Percentiles rank a stretch among this genome's conserved stretches.
These are phyloP conservation scores for Penicillium bovifimosum DNA, from an alignment of 495 filamentous ascomycete genomes.

Conservation along the genomic window DNA sequence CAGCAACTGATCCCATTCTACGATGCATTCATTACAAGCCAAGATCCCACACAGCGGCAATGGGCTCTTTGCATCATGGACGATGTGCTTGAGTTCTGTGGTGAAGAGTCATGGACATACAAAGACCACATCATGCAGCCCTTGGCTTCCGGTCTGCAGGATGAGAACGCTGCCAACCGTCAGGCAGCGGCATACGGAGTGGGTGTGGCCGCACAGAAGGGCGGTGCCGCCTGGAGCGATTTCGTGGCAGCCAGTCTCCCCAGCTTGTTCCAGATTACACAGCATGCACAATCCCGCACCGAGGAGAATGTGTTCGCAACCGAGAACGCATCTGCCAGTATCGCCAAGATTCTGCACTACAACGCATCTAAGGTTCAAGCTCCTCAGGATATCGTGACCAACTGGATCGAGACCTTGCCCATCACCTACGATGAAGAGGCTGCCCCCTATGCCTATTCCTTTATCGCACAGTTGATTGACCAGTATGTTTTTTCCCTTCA, in stretches of 20 bases:
- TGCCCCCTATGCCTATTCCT: constrained; percentile 92
- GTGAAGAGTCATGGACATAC: constrained; percentile 74
- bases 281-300: constrained; percentile 68
- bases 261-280: constrained; percentile 75
- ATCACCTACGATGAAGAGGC: constrained; percentile 96
- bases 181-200: constrained; percentile 97
- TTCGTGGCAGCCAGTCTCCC: constrained; percentile 77
- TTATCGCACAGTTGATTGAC: constrained; percentile 84
- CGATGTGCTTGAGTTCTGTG: constrained; percentile 96
- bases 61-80: constrained; percentile 99
- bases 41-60: constrained; percentile 87
- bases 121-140: constrained; percentile 79
- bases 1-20: constrained; percentile 79
- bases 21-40: constrained; percentile 73
- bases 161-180: constrained; percentile 82
- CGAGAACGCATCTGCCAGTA: constrained; percentile 94
- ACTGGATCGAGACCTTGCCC: constrained; percentile 87
- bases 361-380: constrained; percentile 70
- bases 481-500: constrained; percentile 60
- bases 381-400: constrained; percentile 61
- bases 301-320: constrained; percentile 97
- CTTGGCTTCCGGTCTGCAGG: constrained; percentile 73
- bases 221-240: constrained; percentile 73
- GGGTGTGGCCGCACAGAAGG: constrained; percentile 91
- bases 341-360: constrained; percentile 93